These are phyloP conservation scores for Dendrothele bispora DNA, from an alignment of 768 basidiomycete species.

Conservation along the genomic window DNA sequence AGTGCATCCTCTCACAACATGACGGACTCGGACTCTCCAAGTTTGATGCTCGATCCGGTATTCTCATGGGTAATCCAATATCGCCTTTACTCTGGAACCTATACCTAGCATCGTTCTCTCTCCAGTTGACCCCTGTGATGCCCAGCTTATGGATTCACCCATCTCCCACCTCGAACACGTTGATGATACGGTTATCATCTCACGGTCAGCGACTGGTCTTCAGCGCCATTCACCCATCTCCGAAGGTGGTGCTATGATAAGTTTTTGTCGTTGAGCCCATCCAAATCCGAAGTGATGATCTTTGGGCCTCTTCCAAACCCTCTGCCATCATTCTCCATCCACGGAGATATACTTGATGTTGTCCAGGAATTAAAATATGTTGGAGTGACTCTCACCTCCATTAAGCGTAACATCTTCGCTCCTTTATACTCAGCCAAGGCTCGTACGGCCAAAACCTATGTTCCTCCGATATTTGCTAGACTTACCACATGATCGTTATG, in stretches of 20 bases:
- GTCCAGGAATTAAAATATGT: conserved; percentile 10
- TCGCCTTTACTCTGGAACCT: conserved; percentile 10
- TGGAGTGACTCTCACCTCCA: conserved; percentile 6
- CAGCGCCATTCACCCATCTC: conserved; percentile 15
- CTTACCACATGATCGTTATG: background rate
- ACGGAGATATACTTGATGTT: background rate
- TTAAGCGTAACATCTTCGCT: conserved; percentile 5
- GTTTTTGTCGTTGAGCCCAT: conserved; percentile 14
- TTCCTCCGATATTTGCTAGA: conserved; percentile 2
- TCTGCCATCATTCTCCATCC: background rate
- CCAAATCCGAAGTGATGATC: conserved; percentile 15
- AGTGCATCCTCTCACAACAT: too few species aligned
- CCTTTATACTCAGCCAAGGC: conserved; percentile 7
- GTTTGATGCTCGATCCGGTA: too few species aligned
- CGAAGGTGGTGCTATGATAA: conserved; percentile 16
- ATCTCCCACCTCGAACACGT: conserved; percentile 24
- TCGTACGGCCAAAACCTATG: background rate
- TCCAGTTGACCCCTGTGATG: conserved; percentile 5
- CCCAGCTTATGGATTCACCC: conserved; percentile 2
- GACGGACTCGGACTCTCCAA: too few species aligned
- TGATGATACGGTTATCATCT: conserved; percentile 17
- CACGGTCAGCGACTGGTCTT: conserved; percentile 11
- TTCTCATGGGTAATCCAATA: too few species aligned
- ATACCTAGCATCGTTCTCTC: background rate
- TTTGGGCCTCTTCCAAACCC: conserved; percentile 15